These are phyloP conservation scores for Fusarium setosum DNA, from an alignment of 2,329 filamentous ascomycete species.

Conservation along the genomic window DNA sequence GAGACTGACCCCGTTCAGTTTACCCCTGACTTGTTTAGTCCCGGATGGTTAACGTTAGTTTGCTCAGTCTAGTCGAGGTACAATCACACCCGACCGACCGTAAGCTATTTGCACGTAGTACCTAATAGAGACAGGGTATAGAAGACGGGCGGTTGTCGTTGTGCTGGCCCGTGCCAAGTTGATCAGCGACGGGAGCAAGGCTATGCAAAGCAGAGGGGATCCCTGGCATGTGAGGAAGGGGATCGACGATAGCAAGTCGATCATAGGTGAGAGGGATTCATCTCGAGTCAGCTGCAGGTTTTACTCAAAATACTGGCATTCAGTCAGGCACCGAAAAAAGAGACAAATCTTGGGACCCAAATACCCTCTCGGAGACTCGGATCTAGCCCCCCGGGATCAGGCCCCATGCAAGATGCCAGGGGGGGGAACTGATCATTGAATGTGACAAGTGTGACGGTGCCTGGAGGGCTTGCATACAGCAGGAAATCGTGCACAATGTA, in stretches of 20 bases:
- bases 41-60: constrained; percentile 20
- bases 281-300: constrained; percentile 20
- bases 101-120: constrained; percentile 29
- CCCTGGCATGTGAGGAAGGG: constrained; percentile 1
- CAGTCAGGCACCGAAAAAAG: too few relatives aligned
- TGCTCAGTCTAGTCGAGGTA: neutral
- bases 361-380: constrained; percentile 9
- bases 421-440: too few relatives aligned
- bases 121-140: too few relatives aligned
- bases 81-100: constrained; percentile 22
- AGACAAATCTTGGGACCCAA: neutral
- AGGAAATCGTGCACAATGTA: constrained; percentile 4
- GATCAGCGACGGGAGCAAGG: constrained; percentile 29
- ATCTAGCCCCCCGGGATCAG: constrained; percentile 23
- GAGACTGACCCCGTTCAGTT: neutral
- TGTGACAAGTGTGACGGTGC: constrained; percentile 34
- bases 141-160: constrained; percentile 24
- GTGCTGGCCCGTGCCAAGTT: constrained; percentile 30
- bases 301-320: too few relatives aligned
- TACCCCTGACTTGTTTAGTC: constrained; percentile 37
- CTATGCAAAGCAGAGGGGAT: constrained; percentile 21
- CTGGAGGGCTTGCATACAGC: constrained; percentile 32
- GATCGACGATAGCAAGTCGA: constrained; percentile 35
- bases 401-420: constrained; percentile 22
- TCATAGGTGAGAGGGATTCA: neutral